phyloP scores from a whole-genome alignment of 345 rosid species.

The Euphorbia lathyris region DNA sequence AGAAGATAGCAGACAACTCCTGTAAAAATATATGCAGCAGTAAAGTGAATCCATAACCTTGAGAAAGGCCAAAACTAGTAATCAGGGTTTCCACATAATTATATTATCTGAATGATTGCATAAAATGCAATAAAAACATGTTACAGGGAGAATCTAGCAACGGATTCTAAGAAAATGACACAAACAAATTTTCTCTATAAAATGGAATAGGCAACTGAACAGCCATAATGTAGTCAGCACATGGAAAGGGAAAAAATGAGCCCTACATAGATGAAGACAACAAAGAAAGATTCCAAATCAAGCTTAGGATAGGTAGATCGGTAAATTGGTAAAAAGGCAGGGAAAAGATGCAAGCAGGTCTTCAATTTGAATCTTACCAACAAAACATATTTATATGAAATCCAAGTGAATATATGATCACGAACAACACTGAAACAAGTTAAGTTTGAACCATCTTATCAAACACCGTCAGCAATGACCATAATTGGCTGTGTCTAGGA shows the following conservation, averaged over 20 bases:
- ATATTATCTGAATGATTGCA: slow-evolving; percentile 11
- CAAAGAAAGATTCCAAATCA: background rate
- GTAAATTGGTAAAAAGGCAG: background rate
- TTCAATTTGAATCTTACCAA: background rate
- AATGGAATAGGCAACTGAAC: slow-evolving; percentile 2
- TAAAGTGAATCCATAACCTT: slow-evolving; percentile 97
- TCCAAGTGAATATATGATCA: background rate
- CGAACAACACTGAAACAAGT: background rate
- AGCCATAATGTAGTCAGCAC: background rate
- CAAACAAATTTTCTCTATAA: background rate
- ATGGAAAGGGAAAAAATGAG: background rate
- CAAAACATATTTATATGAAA: background rate
- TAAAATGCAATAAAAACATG: background rate
- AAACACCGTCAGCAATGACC: background rate
- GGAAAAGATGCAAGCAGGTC: background rate
- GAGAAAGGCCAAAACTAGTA: slow-evolving; percentile 29
- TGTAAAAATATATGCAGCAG: slow-evolving; percentile 79
- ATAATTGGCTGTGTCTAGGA: background rate
- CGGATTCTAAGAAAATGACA: background rate
- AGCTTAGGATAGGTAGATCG: background rate
- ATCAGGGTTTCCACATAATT: slow-evolving; percentile 26
- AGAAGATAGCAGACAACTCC: slow-evolving; percentile 88
- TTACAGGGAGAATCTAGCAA: background rate
- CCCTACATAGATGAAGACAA: background rate
- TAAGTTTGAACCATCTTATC: background rate